Percentiles rank a stretch among this genome's conserved stretches.
These are phyloP conservation scores for Tuber aestivum DNA, from an alignment of 495 filamentous ascomycete species.

Conservation along the genomic window DNA sequence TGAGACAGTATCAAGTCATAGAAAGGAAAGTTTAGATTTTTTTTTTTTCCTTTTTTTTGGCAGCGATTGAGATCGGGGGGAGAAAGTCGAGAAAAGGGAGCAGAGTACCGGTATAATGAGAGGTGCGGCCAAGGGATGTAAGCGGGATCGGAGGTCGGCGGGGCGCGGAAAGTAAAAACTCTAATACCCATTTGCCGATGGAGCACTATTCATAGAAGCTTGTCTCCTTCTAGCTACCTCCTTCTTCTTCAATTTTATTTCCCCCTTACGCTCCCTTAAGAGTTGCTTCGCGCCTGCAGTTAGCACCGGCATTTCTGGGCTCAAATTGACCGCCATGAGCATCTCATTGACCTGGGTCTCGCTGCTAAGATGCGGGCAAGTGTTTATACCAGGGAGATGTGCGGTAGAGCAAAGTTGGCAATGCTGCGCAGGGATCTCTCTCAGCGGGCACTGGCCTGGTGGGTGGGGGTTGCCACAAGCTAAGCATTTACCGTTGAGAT, in stretches of 20 bases:
- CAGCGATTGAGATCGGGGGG: background rate
- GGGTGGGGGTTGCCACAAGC: conserved; percentile 54
- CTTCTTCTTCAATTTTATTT: conserved; percentile 15
- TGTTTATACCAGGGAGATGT: conserved; percentile 53
- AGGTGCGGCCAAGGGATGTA: background rate
- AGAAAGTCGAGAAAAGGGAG: background rate
- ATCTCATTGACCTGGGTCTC: conserved; percentile 55
- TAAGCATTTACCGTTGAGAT: conserved; percentile 45
- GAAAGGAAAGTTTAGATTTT: background rate
- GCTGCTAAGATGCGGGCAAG: conserved; percentile 58
- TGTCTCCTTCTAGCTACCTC: background rate
- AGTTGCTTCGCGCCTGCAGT: conserved; percentile 53
- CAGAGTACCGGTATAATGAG: background rate
- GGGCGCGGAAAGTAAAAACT: background rate
- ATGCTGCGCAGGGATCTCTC: conserved; percentile 55
- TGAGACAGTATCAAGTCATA: background rate
- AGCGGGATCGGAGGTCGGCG: background rate
- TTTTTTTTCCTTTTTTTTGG: background rate
- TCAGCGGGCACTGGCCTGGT: conserved; percentile 57
- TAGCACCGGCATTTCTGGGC: conserved; percentile 52
- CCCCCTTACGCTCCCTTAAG: conserved; percentile 52
- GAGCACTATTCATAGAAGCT: background rate
- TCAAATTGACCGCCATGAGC: conserved; percentile 55
- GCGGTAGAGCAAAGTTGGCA: conserved; percentile 65
- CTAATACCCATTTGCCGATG: conserved; percentile 4